phyloP scores from a whole-genome alignment of 176 grass and related monocot genomes.

The Musa troglodytarum region DNA sequence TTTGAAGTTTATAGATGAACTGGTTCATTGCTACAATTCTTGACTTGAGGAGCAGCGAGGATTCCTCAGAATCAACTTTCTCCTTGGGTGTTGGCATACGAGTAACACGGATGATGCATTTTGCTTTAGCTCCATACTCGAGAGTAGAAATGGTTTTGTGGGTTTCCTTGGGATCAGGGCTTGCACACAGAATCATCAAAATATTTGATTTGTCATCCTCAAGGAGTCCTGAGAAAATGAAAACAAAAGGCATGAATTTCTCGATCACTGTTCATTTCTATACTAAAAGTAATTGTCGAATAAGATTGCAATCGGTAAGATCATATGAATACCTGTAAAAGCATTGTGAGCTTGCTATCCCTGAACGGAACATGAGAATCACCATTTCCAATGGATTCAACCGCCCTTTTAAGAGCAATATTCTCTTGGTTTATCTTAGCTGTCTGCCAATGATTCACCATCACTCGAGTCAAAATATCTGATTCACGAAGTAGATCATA shows the following conservation, averaged over 20 bases:
- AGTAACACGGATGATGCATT: conserved; percentile 75
- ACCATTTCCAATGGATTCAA: conserved; percentile 85
- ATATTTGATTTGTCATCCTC: conserved; percentile 94
- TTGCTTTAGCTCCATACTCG: conserved; percentile 93
- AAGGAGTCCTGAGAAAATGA: conserved; percentile 64
- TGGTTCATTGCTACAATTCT: conserved; percentile 71
- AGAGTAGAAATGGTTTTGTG: conserved; percentile 89
- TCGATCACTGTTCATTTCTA: not conserved
- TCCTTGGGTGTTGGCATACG: conserved; percentile 54
- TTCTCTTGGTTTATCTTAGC: conserved; percentile 94
- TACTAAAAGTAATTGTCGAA: too few relatives aligned
- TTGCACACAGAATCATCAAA: conserved; percentile 92
- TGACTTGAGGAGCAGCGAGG: conserved; percentile 48
- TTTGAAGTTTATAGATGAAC: conserved; percentile 73
- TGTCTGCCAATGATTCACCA: conserved; percentile 30
- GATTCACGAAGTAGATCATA: too few relatives aligned
- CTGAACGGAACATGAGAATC: conserved; percentile 92
- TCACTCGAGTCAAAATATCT: too few relatives aligned
- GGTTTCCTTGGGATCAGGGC: conserved; percentile 77
- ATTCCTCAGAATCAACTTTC: conserved; percentile 52
- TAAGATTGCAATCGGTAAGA: not conserved
- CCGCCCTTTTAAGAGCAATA: conserved; percentile 73
- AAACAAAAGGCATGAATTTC: not conserved
- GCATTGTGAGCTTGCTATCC: conserved; percentile 95
- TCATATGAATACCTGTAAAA: conserved; percentile 47